Evolutionary conservation across 2,329 filamentous ascomycete species (phyloP).

Genomic region (Ophiostoma sp.): DNA sequence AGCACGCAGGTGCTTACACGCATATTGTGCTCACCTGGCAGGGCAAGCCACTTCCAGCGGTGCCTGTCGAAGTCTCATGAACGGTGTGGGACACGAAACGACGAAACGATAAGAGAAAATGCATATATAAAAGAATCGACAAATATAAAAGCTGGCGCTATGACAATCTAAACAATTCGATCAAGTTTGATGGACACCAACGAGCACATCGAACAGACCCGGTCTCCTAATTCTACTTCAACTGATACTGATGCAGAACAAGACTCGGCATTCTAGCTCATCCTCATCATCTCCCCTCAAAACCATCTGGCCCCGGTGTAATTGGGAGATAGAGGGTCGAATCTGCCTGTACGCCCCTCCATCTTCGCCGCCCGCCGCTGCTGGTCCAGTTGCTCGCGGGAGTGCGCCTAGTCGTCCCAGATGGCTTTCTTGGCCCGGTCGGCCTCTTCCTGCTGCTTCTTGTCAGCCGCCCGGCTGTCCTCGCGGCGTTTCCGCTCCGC

Average conservation of each 20-base stretch:
- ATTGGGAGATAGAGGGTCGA: background rate
- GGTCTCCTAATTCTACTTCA: background rate
- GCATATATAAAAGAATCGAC: background rate
- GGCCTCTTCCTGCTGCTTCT: slow-evolving; percentile 60
- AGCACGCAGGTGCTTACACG: slow-evolving; percentile 31
- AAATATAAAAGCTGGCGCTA: slow-evolving; percentile 15
- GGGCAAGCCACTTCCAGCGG: slow-evolving; percentile 42
- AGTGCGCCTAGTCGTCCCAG: slow-evolving; percentile 68
- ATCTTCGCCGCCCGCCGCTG: background rate
- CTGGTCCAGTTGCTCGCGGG: slow-evolving; percentile 10
- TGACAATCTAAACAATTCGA: background rate
- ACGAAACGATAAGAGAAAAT: background rate
- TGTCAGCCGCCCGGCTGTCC: slow-evolving; percentile 67
- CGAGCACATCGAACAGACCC: background rate
- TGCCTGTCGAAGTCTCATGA: background rate
- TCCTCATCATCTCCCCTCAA: background rate
- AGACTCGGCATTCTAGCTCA: background rate
- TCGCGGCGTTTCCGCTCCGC: slow-evolving; percentile 79
- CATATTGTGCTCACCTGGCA: slow-evolving; percentile 55
- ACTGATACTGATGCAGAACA: no score
- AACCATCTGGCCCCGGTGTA: background rate
- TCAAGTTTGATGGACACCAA: background rate
- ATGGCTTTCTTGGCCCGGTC: slow-evolving; percentile 79
- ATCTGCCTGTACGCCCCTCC: background rate
- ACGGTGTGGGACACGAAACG: no score